Evolutionary conservation across 169 alveolate species (phyloP).

Genomic region (Eimeria zaria): DNA sequence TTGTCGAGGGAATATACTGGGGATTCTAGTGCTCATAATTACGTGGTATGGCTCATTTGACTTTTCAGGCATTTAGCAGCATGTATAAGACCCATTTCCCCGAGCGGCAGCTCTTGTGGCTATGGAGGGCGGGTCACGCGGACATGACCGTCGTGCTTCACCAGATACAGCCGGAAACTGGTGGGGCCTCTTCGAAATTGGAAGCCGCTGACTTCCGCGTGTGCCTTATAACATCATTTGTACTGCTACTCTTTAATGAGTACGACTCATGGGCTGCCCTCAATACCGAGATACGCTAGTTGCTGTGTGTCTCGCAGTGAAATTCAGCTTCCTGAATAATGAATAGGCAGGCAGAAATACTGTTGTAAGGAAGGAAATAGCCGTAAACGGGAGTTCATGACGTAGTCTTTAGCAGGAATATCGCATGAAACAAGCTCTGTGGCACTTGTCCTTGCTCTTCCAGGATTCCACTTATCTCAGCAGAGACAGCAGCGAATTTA

Average conservation of each 20-base stretch:
- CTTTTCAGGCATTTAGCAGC: constrained; percentile 43
- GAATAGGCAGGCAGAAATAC: not conserved
- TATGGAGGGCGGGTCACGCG: constrained; percentile 71
- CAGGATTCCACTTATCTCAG: constrained; percentile 61
- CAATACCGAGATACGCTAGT: not conserved
- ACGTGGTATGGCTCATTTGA: not conserved
- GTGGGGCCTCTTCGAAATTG: not conserved
- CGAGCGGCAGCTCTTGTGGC: constrained; percentile 61
- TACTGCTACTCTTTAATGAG: constrained; percentile 70
- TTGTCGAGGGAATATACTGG: not conserved
- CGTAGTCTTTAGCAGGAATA: not conserved
- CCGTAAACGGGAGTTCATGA: not conserved
- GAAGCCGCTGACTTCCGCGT: constrained; percentile 31
- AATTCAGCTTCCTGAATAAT: not conserved
- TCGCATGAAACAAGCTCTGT: not conserved
- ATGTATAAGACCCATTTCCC: constrained; percentile 73
- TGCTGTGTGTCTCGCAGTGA: not conserved
- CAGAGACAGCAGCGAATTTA: constrained; percentile 28
- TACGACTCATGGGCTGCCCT: not conserved
- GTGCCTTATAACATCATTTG: constrained; percentile 37
- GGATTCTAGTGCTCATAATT: not conserved
- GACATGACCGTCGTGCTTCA: constrained; percentile 32
- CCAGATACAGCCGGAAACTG: not conserved
- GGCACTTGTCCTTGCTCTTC: not conserved
- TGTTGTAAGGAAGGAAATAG: not conserved